These are phyloP conservation scores for Candida gorgasii DNA, from an alignment of 805 yeast species.

Conservation along the genomic window DNA sequence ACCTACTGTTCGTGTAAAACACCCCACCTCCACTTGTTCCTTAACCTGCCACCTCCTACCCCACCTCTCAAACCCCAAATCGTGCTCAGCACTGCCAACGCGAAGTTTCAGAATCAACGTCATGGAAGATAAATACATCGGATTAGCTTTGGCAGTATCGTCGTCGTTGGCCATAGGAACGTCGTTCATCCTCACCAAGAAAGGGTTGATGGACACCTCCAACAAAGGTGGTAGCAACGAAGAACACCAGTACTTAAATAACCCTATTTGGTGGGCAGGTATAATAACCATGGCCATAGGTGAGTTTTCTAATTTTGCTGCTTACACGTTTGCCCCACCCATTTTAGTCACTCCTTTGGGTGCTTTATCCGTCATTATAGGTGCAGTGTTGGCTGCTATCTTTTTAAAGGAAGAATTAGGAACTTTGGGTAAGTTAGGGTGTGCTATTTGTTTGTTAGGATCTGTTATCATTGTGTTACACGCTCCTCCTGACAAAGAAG, in stretches of 20 bases:
- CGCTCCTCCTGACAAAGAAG: constrained; percentile 93
- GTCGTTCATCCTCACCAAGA: constrained; percentile 85
- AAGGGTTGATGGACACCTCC: constrained; percentile 75
- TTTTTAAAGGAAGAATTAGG: constrained; percentile 87
- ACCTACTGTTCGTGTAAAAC: background rate
- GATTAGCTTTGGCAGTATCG: constrained; percentile 82
- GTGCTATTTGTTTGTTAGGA: constrained; percentile 87
- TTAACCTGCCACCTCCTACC: too few species aligned
- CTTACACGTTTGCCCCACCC: constrained; percentile 94
- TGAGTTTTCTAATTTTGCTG: constrained; percentile 90
- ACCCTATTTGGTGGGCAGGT: constrained; percentile 95
- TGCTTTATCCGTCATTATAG: constrained; percentile 85
- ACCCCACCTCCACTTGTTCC: too few species aligned
- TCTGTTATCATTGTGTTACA: constrained; percentile 85
- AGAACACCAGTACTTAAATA: constrained; percentile 74
- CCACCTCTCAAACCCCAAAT: too few species aligned
- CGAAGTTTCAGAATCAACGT: constrained; percentile 2
- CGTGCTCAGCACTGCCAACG: constrained; percentile 4
- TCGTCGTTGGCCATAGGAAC: constrained; percentile 89
- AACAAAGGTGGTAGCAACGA: constrained; percentile 58
- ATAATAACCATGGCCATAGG: constrained; percentile 89
- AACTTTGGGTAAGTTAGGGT: constrained; percentile 85
- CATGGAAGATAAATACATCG: constrained; percentile 80
- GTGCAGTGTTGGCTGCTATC: constrained; percentile 85
- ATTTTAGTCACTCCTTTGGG: constrained; percentile 90